A percentile compares a stretch with the other conserved stretches of the same genome.
These are phyloP conservation scores for Houttuynia cordata DNA, from an alignment of 164 flowering plant species.

Conservation along the genomic window DNA sequence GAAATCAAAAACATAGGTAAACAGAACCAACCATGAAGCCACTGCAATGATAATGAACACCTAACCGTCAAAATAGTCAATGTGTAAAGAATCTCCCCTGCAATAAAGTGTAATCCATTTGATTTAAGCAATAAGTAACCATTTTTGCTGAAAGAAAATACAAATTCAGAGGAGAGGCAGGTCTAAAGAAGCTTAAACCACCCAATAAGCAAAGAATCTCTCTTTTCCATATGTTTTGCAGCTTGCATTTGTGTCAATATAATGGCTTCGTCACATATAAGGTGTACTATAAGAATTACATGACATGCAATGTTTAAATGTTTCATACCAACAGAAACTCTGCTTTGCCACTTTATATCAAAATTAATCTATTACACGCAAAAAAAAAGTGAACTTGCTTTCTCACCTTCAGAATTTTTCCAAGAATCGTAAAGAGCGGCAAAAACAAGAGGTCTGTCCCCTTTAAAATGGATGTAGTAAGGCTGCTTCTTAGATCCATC, in stretches of 20 bases:
- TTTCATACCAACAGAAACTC: too few relatives aligned
- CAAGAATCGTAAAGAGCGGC: conserved; percentile 92
- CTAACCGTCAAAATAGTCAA: conserved; percentile 76
- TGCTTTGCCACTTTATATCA: too few relatives aligned
- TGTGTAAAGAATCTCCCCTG: conserved; percentile 66
- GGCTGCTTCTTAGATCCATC: conserved; percentile 89
- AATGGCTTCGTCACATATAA: too few relatives aligned
- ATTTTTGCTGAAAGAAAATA: not conserved
- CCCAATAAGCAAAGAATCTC: too few relatives aligned
- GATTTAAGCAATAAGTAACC: not conserved
- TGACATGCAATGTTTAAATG: too few relatives aligned
- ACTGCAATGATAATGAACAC: conserved; percentile 55
- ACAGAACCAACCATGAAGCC: conserved; percentile 73
- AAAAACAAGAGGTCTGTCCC: conserved; percentile 72
- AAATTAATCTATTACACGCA: too few relatives aligned
- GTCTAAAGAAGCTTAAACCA: not conserved
- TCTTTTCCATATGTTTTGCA: too few relatives aligned
- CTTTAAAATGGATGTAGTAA: conserved; percentile 74
- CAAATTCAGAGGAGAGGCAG: not conserved
- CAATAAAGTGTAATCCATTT: conserved; percentile 6
- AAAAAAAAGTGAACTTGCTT: not conserved
- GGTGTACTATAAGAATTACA: too few relatives aligned
- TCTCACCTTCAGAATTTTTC: conserved; percentile 61
- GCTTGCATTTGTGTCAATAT: too few relatives aligned
- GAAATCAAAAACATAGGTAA: not conserved